Base-by-base conservation (phyloP, 2,329 filamentous ascomycete genomes). In the Pseudogymnoascus pannorum region DNA sequence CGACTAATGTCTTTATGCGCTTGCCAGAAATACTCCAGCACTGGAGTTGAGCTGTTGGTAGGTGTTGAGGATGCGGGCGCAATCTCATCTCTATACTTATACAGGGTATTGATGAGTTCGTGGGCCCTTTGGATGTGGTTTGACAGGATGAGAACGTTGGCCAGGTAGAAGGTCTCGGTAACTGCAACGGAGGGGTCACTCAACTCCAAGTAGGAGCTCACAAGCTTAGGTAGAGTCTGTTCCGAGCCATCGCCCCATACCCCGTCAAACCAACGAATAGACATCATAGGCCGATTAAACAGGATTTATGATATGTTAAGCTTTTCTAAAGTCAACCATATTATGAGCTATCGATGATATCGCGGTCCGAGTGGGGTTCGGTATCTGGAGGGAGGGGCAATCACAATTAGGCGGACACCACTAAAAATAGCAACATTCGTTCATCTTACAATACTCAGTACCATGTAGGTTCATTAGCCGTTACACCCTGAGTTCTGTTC, bases 121-220 rank as follows among this genome's bases (percentile, higher is more conserved):
- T 65, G 26, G 36, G 62, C 62, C 5, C 18, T 33, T 12, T 22
- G 14, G 9, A 62, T 29, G 31, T 64, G 60, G 5, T 65, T 64
- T 14, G 60, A 65, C 22, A 65, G 35, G 18, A 65, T 35, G 20
- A 65, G 60, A n/a, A 65, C 26, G 11, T 62, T 16, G 4, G 31
- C 31, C 16, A 64, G 60, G n/a, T 54, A 20, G 5, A 63, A 14
- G 4, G 35, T 59, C 22, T 62, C 24, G 5, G 33, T 33, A 35
- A 64, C 44, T 7, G 33, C 63, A 1, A 29, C 12, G 16, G 42
- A 38, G 2, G 60, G 58, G 18, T 61, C 60, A 26, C 42, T 29
- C 3, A 60, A 38, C n/a, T 65, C 51, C 5, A 64, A 54, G 36
- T 48, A 38, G n/a, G 44, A 33, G 18, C n/a, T 62, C 20, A 64